Evolutionary conservation across 179 eudicot genomes (phyloP), one percentile per base, ranked within the genome.

Genomic region (Heliamphora pulchella): DNA sequence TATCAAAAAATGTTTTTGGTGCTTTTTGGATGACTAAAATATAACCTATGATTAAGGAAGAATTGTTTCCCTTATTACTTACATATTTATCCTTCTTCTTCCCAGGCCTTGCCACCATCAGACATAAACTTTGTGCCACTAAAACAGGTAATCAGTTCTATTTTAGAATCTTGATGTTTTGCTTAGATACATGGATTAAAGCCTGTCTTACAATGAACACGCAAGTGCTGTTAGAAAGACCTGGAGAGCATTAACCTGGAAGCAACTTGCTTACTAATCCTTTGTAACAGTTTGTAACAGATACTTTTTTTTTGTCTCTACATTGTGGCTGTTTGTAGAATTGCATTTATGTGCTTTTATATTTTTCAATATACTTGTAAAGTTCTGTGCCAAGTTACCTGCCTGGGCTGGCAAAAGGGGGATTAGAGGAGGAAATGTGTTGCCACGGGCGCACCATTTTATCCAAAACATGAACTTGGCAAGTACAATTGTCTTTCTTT

Each of bases 21-120:
- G 53, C 65, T 66, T 51, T n/a, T 66, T 11, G 9, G 13, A 70
- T 43, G 68, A n/a, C 2, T 31, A 20, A 53, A 44, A 43, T 78
- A 22, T 67, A 39, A 78, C 7, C 55, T 43, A 17, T 39, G 39
- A 66, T 6, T n/a, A 10, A 31, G 50, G 18, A 68, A 5, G 6
- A 39, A 5, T 1, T 76, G 46, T 70, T 67, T 59, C 20, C 67
- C 18, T 75, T 71, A 3, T 48, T 22, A 70, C 77, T 77, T 53
- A 61, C 41, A 62, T 64, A 7, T 43, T 66, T 67, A 31, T 31
- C 31, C 76, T 51, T 83, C 77, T 68, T 75, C 58, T 76, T 84
- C 80, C 79, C 93, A 96, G 99, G 99, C 99, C 47, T 85, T 94
- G 87, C 87, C 93, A 80, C 98, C 99, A 17, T 74, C 88, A 80